These are phyloP conservation scores for Climacium dendroides DNA, from an alignment of 225 moss, liverwort and hornwort genomes.

Conservation along the genomic window DNA sequence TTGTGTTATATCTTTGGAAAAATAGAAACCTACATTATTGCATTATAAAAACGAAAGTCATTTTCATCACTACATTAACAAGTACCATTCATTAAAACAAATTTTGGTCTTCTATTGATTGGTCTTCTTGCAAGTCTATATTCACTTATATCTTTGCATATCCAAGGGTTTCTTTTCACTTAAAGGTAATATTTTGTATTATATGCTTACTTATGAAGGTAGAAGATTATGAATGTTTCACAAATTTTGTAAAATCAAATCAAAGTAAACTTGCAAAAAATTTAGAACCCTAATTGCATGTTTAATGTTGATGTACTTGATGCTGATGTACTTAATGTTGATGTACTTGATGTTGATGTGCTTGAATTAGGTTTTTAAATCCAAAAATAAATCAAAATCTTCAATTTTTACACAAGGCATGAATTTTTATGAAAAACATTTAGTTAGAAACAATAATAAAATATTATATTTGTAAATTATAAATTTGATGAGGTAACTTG, in stretches of 20 bases:
- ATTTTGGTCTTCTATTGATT: background rate
- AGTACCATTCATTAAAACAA: background rate
- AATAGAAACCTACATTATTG: background rate
- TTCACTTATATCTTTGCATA: background rate
- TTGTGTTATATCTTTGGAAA: background rate
- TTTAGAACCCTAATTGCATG: background rate
- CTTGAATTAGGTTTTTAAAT: too few relatives aligned
- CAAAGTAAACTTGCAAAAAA: background rate
- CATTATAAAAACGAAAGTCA: background rate
- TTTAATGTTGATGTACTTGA: rapidly evolving
- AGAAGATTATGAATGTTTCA: background rate
- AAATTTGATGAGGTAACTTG: background rate
- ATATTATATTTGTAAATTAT: background rate
- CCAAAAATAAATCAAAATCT: background rate
- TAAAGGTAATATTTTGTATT: rapidly evolving
- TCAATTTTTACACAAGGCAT: background rate
- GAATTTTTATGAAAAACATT: background rate
- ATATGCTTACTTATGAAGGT: too few relatives aligned
- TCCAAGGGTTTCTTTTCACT: rapidly evolving
- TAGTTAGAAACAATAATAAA: background rate
- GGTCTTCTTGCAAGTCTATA: background rate
- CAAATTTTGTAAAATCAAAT: background rate
- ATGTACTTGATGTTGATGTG: rapidly evolving
- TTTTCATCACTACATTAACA: rapidly evolving
- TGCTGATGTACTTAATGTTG: rapidly evolving